Base-by-base conservation (phyloP, 1,139 yeast genomes). In the Suhomyces bribrorum region DNA sequence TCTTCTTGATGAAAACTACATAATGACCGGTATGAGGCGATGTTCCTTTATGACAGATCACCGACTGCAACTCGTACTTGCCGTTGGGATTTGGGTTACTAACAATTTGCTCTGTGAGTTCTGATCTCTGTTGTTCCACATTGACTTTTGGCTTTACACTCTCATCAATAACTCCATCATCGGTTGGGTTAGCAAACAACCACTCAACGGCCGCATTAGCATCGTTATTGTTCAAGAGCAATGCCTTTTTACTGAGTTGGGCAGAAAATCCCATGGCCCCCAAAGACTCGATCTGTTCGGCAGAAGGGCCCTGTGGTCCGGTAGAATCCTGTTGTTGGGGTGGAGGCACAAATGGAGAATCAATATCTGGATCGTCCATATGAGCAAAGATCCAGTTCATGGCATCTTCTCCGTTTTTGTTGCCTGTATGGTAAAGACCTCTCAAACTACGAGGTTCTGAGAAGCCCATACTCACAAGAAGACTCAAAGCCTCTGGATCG, bases 1-100 rank as follows among this genome's bases (percentile, higher is more conserved):
- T 40, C 23, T 56, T 50, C 47, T 77, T 77, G 32, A 89, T 71
- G 53, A 86, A 92, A 0, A 85, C 90, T 28, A 94, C 97, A 58
- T 92, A 92, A 60, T 92, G 99, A 0, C 98, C 98, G 0, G 97
- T 88, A 46, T 92, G 97, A 1, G 92, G 87, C 14, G 96, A 87
- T 1, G 84, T 74, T 8, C 99, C 99, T 59, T 92, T 92, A 61
- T 92, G 99, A 56, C 97, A 90, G 15, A 92, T 75, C 7, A 88
- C 86, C 0, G 88, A 86, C 38, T 78, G 74, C 31, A 92, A 63
- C 12, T 56, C 52, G 56, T 86, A 92, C n/a, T 26, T 53, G 45
- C 57, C 56, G 5, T 37, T 31, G 1, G 32, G 28, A 8, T 37
- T 15, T 2, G 40, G 31, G 1, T 42, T 22, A 5, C 41, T 15